phyloP scores from a whole-genome alignment of 805 yeast species.

The Candida coquimbonensis region DNA sequence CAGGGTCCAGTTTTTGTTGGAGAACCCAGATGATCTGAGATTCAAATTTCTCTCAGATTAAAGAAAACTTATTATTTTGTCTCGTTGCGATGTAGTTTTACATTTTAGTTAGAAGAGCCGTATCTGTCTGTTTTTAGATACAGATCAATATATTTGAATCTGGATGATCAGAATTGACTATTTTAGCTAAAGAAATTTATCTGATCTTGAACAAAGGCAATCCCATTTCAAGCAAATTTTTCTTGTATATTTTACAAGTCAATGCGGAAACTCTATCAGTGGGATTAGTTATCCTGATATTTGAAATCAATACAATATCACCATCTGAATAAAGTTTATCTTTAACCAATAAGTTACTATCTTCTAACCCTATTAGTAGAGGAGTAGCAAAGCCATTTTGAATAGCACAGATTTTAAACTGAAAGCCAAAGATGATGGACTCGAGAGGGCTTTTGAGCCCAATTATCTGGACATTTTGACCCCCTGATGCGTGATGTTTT shows the following conservation, averaged over 20 bases:
- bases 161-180: too few relatives aligned
- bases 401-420: slow-evolving; percentile 2
- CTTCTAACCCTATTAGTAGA: neutral
- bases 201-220: slow-evolving; percentile 1
- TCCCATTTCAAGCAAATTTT: neutral
- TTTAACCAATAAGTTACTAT: neutral
- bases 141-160: too few relatives aligned
- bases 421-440: slow-evolving; percentile 2
- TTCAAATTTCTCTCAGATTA: too few relatives aligned
- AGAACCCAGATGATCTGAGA: too few relatives aligned
- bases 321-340: neutral
- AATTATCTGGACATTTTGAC: neutral
- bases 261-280: neutral
- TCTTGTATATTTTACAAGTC: neutral
- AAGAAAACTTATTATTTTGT: too few relatives aligned
- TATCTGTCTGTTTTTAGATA: too few relatives aligned
- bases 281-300: neutral
- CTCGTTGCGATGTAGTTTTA: too few relatives aligned
- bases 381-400: neutral
- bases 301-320: slow-evolving; percentile 2
- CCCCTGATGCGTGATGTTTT: too few relatives aligned
- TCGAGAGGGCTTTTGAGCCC: neutral
- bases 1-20: too few relatives aligned
- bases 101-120: too few relatives aligned
- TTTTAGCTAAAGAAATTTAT: neutral